Percentiles rank a stretch among this genome's conserved stretches.
phyloP scores from a whole-genome alignment of 2,329 filamentous ascomycete genomes.

The Exophiala sp. region DNA sequence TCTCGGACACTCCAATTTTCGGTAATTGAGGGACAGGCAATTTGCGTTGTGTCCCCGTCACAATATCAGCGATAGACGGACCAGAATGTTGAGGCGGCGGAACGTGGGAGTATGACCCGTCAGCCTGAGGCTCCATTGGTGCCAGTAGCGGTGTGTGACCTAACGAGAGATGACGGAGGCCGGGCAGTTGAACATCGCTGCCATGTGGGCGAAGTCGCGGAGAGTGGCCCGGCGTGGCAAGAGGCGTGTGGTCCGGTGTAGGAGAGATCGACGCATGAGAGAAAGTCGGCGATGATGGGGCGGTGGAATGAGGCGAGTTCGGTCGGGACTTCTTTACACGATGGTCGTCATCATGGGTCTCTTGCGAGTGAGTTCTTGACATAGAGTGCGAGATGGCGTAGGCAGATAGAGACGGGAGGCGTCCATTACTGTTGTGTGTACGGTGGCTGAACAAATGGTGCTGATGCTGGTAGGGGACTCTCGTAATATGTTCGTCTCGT shows the following conservation, averaged over 20 bases:
- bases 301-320: slow-evolving; percentile 90
- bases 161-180: slow-evolving; percentile 67
- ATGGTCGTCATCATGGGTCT: slow-evolving; percentile 67
- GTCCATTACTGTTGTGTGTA: slow-evolving; percentile 46
- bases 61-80: slow-evolving; percentile 84
- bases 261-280: slow-evolving; percentile 93
- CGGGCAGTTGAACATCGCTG: slow-evolving; percentile 73
- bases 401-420: slow-evolving; percentile 70
- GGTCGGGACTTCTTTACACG: slow-evolving; percentile 84
- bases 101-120: slow-evolving; percentile 52
- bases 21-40: slow-evolving; percentile 83
- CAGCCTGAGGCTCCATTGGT: slow-evolving; percentile 63
- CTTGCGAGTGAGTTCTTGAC: slow-evolving; percentile 61
- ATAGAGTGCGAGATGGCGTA: slow-evolving; percentile 73
- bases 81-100: slow-evolving; percentile 55
- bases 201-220: slow-evolving; percentile 78
- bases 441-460: slow-evolving; percentile 46
- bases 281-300: slow-evolving; percentile 91
- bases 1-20: slow-evolving; percentile 79
- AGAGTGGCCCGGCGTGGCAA: slow-evolving; percentile 91
- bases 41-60: slow-evolving; percentile 86
- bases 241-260: slow-evolving; percentile 96
- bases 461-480: slow-evolving; percentile 42
- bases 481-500: slow-evolving; percentile 48
- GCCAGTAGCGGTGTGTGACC: slow-evolving; percentile 62